Evolutionary conservation across 1,284 basidiomycete genomes (phyloP), one percentile per base, ranked within the genome.

Genomic region (Wolfiporia cocos): DNA sequence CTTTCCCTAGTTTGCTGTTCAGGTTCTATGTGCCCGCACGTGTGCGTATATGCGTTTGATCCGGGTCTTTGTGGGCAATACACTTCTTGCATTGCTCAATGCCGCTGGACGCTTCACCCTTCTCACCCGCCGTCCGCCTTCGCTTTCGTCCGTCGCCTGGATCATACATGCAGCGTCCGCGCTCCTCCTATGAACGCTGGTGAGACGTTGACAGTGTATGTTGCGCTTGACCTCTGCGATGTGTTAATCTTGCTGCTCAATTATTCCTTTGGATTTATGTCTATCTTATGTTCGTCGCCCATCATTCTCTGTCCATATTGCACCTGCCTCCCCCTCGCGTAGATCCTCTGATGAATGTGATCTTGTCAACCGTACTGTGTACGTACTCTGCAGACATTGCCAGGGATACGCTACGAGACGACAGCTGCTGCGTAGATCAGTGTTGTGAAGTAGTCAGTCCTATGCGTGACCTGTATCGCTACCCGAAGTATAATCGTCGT

Each of bases 31-130:
- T n/a, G n/a, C n/a, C n/a, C n/a, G 26, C 43, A 9, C n/a, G 22
- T 39, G 29, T 41, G 24, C 37, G 19, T 17, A 21, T 36, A 37
- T 34, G n/a, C 35, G 14, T 44, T 37, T 37, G 12, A 21, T 17
- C 31, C 12, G 31, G 18, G 31, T 29, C 33, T 3, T 38, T 12
- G 9, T 15, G 35, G 19, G 41, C 32, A 43, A 44, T 44, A 44
- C 41, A 43, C 11, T 43, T 30, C 17, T 37, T 31, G 41, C 33
- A 32, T 47, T 43, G 19, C 33, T 41, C 26, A 10, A 24, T 40
- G 37, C 49, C 53, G 53, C 53, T 54, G 53, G 53, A 54, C 53
- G 23, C 31, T 35, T 21, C 37, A 46, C 31, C 29, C 39, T 33
- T 34, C 18, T 34, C 45, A 26, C 32, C 38, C 28, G 15, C 23